These are phyloP conservation scores for Aspergillus sp. DNA, from an alignment of 2,329 filamentous ascomycete genomes.

Conservation along the genomic window DNA sequence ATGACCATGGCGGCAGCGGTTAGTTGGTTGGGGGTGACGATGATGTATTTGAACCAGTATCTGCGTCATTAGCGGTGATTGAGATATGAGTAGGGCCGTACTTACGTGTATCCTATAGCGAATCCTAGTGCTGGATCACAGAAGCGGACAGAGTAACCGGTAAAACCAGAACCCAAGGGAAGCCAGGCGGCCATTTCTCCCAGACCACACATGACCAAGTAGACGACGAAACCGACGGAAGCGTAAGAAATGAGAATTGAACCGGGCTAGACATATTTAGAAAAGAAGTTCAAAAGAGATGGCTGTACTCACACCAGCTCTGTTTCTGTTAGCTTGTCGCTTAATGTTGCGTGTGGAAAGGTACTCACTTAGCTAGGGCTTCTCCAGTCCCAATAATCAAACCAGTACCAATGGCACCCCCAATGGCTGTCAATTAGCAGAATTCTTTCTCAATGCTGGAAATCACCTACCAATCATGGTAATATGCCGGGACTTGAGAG, in stretches of 20 bases:
- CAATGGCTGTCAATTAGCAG: slow-evolving; percentile 27
- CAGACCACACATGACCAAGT: slow-evolving; percentile 71
- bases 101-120: slow-evolving; percentile 63
- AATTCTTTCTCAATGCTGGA: not conserved
- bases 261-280: slow-evolving; percentile 24
- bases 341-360: not conserved
- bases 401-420: slow-evolving; percentile 39
- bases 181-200: slow-evolving; percentile 83
- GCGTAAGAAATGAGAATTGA: slow-evolving; percentile 40
- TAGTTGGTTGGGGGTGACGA: slow-evolving; percentile 76
- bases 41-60: slow-evolving; percentile 70
- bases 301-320: slow-evolving; percentile 30
- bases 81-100: slow-evolving; percentile 7
- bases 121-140: slow-evolving; percentile 76
- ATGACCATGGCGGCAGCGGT: slow-evolving; percentile 75
- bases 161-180: slow-evolving; percentile 70
- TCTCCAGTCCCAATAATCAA: slow-evolving; percentile 36
- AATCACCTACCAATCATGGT: slow-evolving; percentile 34
- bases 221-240: slow-evolving; percentile 55
- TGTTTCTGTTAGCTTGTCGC: slow-evolving; percentile 13
- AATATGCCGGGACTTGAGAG: slow-evolving; percentile 35
- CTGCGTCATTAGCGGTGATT: slow-evolving; percentile 13
- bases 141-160: slow-evolving; percentile 72
- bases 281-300: too few species aligned
- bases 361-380: slow-evolving; percentile 29